Evolutionary conservation across 306 rosid genomes (phyloP), one percentile per base, ranked within the genome.

Genomic region (Begonia masoniana): DNA sequence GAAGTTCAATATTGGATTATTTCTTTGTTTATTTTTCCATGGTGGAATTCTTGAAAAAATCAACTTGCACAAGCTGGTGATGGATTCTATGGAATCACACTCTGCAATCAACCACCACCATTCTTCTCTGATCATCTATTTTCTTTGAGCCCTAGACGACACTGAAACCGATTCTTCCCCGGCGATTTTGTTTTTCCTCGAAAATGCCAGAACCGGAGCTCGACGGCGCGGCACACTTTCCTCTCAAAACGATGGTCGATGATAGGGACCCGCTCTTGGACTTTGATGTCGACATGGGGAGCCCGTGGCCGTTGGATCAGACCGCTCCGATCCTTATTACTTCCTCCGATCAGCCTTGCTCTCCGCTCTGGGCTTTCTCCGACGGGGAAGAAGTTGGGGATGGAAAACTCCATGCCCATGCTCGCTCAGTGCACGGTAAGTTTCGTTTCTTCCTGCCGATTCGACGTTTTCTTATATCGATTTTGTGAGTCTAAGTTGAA

Each of bases 271-370:
- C 58, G 5, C 52, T 64, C 50, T 79, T 87, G 96, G 94, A 87
- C 59, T 78, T 78, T 51, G 94, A 83, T 60, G 62, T 85, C 48
- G 85, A 76, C 53, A 15, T 76, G 13, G 87, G 75, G 50, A 52
- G 21, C 47, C 61, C 78, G 13, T 87, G 96, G 94, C 78, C 87
- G 11, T 68, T 68, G 62, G 78, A 82, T 74, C 82, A 73, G 72
- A 63, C 72, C 61, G 78, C 96, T 12, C 87, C 96, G 17, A 47
- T 70, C 43, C 45, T 70, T 39, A 69, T 78, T 59, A 42, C 75
- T 15, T 14, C 65, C 50, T 48, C 79, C 51, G 87, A 81, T 24
- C 87, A 70, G 56, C 79, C 75, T 24, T 66, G 39, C 7, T 74
- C 94, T 52, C 87, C 94, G 68, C 71, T 64, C 0, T 87, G 91